Base-by-base conservation (phyloP, 2,329 filamentous ascomycete genomes). In the Cladosporium sp. region DNA sequence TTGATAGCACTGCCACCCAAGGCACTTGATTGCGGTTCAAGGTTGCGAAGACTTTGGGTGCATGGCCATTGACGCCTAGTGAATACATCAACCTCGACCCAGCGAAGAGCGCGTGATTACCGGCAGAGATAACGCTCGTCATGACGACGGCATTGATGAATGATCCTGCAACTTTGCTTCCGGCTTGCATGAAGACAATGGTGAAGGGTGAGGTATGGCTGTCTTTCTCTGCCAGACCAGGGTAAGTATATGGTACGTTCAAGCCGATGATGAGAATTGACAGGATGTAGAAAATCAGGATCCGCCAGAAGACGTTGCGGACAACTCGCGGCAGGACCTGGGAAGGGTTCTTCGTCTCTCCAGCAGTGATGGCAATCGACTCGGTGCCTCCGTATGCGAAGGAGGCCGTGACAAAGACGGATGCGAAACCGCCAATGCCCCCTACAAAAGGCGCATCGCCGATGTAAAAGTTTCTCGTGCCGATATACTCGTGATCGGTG, bases 261-360 rank as follows among this genome's bases (percentile, higher is more conserved):
- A 88, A 86, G 62, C 86, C 86, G 52, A 91, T 74, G 49, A 91
- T 76, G 45, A 91, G 76, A 38, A 90, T 83, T 20, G 80, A 83
- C 51, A 89, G 68, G 60, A 82, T 77, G 73, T 91, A 91, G 75
- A 92, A 91, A 72, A 90, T 74, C 57, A 89, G 70, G 65, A 91
- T 90, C 47, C 86, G 85, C 72, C 80, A 90, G 69, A 91, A 90
- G 58, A 85, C 89, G 47, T 84, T 84, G 56, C 79, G 79, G 39
- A 85, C 78, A 2, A 84, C 82, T 3, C 75, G 74, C 1, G 83
- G 83, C 29, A 85, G 68, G 50, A 75, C 83, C 55, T 74, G 75
- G 15, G 78, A 73, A 0, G 83, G 82, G 56, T 84, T 74, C 56
- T 78, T 79, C 2, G 82, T 84, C 63, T 85, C 82, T 38, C 82